These are phyloP conservation scores for Kingdonia uniflora DNA, from an alignment of 164 flowering plant genomes.

Conservation along the genomic window DNA sequence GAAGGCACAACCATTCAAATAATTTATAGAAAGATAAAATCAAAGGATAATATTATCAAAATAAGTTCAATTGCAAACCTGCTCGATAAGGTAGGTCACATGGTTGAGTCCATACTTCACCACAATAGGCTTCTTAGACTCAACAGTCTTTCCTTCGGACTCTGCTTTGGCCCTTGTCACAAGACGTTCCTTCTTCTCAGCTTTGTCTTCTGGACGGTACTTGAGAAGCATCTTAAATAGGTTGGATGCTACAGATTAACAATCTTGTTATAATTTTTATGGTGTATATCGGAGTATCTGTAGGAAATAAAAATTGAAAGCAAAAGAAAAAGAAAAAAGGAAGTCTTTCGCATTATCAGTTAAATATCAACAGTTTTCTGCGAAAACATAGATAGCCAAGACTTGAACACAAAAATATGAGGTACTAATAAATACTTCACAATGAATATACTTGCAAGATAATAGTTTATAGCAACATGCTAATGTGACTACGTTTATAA, in stretches of 20 bases:
- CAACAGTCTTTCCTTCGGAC: slow-evolving; percentile 35
- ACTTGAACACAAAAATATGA: background rate
- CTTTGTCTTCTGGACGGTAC: slow-evolving; percentile 36
- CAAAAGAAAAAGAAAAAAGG: background rate
- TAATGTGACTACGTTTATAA: too few relatives aligned
- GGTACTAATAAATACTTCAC: background rate
- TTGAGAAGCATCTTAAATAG: slow-evolving; percentile 39
- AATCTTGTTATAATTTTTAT: background rate
- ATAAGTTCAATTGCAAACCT: slow-evolving; percentile 12
- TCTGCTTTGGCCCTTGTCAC: slow-evolving; percentile 27
- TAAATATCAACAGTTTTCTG: background rate
- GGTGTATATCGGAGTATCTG: background rate
- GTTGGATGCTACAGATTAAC: slow-evolving; percentile 23
- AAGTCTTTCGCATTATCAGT: background rate
- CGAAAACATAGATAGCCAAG: background rate
- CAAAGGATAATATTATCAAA: background rate
- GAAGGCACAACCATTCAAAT: background rate
- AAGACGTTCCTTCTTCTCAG: slow-evolving; percentile 45
- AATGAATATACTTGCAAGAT: too few relatives aligned
- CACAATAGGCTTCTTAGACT: slow-evolving; percentile 32
- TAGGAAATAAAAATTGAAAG: too few relatives aligned
- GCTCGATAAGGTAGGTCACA: slow-evolving; percentile 43
- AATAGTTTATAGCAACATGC: too few relatives aligned
- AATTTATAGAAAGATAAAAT: background rate
- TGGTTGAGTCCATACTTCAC: slow-evolving; percentile 56